Evolutionary conservation across 495 filamentous ascomycete species (phyloP).

Genomic region (Lasiosphaeriaceae sp.): DNA sequence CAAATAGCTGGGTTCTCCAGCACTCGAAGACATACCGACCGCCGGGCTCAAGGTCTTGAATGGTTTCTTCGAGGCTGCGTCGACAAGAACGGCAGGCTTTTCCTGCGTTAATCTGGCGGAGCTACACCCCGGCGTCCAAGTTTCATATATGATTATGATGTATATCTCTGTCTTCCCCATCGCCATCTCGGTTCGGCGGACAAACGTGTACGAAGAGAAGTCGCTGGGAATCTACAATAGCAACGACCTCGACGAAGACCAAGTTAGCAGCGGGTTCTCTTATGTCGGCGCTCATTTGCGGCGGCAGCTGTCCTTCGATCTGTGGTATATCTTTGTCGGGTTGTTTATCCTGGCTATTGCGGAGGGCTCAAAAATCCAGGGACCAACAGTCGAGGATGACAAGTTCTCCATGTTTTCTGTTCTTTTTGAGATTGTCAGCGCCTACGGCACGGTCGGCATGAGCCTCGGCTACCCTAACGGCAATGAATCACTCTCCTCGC

Average conservation of each 20-base stretch:
- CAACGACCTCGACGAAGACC: slow-evolving; percentile 36
- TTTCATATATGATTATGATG: slow-evolving; percentile 98
- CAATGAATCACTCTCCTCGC: slow-evolving; percentile 73
- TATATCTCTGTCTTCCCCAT: slow-evolving; percentile 97
- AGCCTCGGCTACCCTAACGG: slow-evolving; percentile 72
- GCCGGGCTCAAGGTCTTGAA: slow-evolving; percentile 68
- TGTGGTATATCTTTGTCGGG: slow-evolving; percentile 91
- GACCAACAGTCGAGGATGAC: slow-evolving; percentile 7
- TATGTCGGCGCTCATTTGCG: slow-evolving; percentile 88
- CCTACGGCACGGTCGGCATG: slow-evolving; percentile 92
- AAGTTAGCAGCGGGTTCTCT: slow-evolving; percentile 55
- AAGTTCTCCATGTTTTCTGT: slow-evolving; percentile 82
- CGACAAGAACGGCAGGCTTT: slow-evolving; percentile 86
- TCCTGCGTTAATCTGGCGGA: slow-evolving; percentile 68
- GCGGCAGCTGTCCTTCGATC: slow-evolving; percentile 84
- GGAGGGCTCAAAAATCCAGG: slow-evolving; percentile 59
- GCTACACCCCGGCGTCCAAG: slow-evolving; percentile 87
- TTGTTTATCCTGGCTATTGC: slow-evolving; percentile 83
- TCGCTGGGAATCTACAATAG: slow-evolving; percentile 74
- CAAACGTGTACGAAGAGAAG: slow-evolving; percentile 96
- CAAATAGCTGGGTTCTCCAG: background rate
- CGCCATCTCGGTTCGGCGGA: slow-evolving; percentile 86
- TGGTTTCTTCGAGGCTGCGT: slow-evolving; percentile 81
- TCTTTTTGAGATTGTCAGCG: slow-evolving; percentile 86
- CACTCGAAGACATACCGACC: slow-evolving; percentile 8